phyloP scores from a whole-genome alignment of 2,329 filamentous ascomycete species.

The Orbilia javanica region DNA sequence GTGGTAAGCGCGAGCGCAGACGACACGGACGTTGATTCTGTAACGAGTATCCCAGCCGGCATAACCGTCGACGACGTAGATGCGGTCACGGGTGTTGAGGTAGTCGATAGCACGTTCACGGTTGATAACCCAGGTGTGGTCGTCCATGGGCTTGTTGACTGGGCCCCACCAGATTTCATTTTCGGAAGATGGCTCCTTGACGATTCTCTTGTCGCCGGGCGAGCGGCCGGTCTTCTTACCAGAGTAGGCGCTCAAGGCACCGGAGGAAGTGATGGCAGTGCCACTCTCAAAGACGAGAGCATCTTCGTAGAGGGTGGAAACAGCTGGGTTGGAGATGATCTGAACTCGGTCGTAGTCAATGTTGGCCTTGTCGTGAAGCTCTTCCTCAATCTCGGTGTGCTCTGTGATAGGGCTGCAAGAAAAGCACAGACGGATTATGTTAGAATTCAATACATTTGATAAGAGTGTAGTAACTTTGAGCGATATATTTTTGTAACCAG shows the following conservation, averaged over 20 bases:
- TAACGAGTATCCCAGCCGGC: constrained; percentile 99
- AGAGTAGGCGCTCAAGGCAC: constrained; percentile 96
- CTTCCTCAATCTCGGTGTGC: constrained; percentile 97
- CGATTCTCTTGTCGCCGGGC: constrained; percentile 96
- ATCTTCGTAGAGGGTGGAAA: constrained; percentile 98
- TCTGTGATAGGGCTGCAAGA: constrained; percentile 78
- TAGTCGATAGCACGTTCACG: constrained; percentile 98
- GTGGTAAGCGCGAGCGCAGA: constrained; percentile 99
- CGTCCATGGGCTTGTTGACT: constrained; percentile 98
- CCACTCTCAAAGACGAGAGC: constrained; percentile 97
- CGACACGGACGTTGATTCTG: constrained; percentile 94
- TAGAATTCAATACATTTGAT: constrained; percentile 22
- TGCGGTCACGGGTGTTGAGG: constrained; percentile 97
- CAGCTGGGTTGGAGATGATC: constrained; percentile 94
- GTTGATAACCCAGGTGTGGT: constrained; percentile 99
- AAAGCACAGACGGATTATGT: constrained; percentile 62
- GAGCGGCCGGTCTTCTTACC: constrained; percentile 98
- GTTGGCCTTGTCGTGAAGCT: constrained; percentile 96
- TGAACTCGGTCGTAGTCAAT: constrained; percentile 99
- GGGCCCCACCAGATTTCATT: constrained; percentile 98
- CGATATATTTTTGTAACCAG: constrained; percentile 41
- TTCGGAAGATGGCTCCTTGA: constrained; percentile 89
- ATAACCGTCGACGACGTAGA: constrained; percentile 97
- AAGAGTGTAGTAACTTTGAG: constrained; percentile 18
- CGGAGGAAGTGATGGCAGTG: constrained; percentile 94